Evolutionary conservation across 129 eudicot genomes (phyloP), one percentile per base, ranked within the genome.

Genomic region (Escallonia rubra): DNA sequence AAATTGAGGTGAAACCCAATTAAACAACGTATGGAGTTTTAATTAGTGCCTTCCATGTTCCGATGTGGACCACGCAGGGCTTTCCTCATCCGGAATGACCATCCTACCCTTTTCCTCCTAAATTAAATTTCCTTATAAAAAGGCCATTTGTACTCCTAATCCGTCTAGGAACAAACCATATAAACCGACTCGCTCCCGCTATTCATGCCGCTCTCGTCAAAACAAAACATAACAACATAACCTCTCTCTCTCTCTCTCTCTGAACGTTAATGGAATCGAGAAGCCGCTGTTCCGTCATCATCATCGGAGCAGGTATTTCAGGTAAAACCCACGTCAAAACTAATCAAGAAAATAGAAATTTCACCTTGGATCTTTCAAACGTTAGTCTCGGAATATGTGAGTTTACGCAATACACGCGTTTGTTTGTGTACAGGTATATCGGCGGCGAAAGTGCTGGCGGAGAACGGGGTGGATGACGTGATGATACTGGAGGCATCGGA

Each of bases 281-380:
- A 10, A 73, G 75, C 57, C 94, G 77, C 3, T 69, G 78, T 72
- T 85, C 95, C 41, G 98, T 88, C 16, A 81, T 91, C 74, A 72
- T 91, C 54, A 67, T 91, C 81, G 98, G 98, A 41, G 98, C 98
- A 2, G 98, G 98, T 41, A 76, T 88, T 55, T 88, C 98, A 54
- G 97, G 97, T 81, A 43, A 55, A 23, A 49, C 39, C 6, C 8
- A 23, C 34, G 34, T 23, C 34, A 23, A 23, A 23, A 23, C 34
- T 1, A 23, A 1, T 23, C 34, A 23, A 23, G 34, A 23, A 23
- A 23, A 23, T 23, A 23, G 0, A 23, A 23, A 23, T 23, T 23
- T 23, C 34, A 23, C 34, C 34, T 23, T 23, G 34, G 34, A 23
- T 23, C 34, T 23, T 23, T 23, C 34, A 23, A 23, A 23, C 34